Percentiles rank a stretch among this genome's conserved stretches.
Conservation (phyloP, 2,329 filamentous ascomycete species). For the Laburnicola sp. region DNA sequence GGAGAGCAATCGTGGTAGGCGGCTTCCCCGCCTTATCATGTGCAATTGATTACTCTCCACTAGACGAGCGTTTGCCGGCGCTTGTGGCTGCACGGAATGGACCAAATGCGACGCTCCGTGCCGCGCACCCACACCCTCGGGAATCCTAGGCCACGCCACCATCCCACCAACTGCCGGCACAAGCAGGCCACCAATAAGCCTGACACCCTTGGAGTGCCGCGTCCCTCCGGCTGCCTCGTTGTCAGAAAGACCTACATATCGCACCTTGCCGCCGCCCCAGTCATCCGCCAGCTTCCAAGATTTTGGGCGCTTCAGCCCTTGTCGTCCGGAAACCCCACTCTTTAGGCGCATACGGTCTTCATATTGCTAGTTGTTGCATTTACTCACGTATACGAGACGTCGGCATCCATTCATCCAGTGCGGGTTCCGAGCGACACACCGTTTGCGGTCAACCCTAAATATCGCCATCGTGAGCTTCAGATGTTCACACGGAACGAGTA, state of each 20-base stretch:
- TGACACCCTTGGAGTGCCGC: not conserved
- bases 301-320: constrained; percentile 1
- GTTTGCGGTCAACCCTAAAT: not conserved
- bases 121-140: constrained; percentile 7
- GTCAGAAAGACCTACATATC: not conserved
- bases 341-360: not conserved
- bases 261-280: too few species aligned
- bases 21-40: constrained; percentile 3
- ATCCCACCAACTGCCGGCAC: not conserved
- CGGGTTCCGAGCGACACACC: not conserved
- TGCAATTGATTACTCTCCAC: not conserved
- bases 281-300: not conserved
- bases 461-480: not conserved
- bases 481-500: not conserved
- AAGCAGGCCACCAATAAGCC: constrained; percentile 2
- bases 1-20: not conserved
- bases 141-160: constrained; percentile 1
- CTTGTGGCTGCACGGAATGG: constrained; percentile 2
- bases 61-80: not conserved
- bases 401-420: not conserved
- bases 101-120: constrained; percentile 10
- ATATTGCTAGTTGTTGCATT: not conserved
- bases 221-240: not conserved
- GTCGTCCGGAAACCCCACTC: not conserved
- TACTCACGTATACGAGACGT: constrained; percentile 8